phyloP scores from a whole-genome alignment of 2,329 filamentous ascomycete genomes.

The Colletotrichum theobromicola region DNA sequence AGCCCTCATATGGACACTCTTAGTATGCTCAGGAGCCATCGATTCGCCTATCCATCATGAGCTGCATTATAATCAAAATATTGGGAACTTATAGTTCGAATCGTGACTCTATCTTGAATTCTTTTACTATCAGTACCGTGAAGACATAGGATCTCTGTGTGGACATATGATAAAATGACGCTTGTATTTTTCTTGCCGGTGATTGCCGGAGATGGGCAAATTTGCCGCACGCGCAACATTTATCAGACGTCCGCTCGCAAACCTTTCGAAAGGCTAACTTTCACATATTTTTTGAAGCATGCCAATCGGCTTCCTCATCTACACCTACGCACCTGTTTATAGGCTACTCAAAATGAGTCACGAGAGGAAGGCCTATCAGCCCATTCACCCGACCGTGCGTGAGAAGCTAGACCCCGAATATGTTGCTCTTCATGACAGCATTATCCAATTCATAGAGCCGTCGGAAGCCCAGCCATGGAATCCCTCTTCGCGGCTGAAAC shows the following conservation, averaged over 20 bases:
- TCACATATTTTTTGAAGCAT: neutral
- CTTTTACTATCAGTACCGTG: too few relatives aligned
- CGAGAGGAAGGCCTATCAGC: conserved; percentile 30
- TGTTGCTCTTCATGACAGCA: conserved; percentile 39
- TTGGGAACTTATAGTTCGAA: too few relatives aligned
- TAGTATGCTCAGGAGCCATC: too few relatives aligned
- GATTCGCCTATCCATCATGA: too few relatives aligned
- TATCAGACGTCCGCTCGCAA: neutral
- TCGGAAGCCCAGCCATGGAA: conserved; percentile 39
- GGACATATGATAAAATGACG: neutral
- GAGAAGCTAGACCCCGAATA: conserved; percentile 41
- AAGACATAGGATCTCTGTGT: neutral
- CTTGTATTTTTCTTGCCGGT: neutral
- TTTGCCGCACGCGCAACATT: too few relatives aligned
- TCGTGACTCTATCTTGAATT: too few relatives aligned
- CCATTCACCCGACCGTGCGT: conserved; percentile 36
- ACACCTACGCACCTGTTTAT: neutral
- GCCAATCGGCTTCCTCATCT: neutral
- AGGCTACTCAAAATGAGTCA: neutral
- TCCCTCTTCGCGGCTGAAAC: neutral
- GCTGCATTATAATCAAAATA: too few relatives aligned
- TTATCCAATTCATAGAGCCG: conserved; percentile 39
- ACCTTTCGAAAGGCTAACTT: neutral
- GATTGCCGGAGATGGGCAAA: neutral
- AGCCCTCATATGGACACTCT: too few relatives aligned